Evolutionary conservation across 2,329 filamentous ascomycete species (phyloP).

Genomic region (Blumeriella jaapii): DNA sequence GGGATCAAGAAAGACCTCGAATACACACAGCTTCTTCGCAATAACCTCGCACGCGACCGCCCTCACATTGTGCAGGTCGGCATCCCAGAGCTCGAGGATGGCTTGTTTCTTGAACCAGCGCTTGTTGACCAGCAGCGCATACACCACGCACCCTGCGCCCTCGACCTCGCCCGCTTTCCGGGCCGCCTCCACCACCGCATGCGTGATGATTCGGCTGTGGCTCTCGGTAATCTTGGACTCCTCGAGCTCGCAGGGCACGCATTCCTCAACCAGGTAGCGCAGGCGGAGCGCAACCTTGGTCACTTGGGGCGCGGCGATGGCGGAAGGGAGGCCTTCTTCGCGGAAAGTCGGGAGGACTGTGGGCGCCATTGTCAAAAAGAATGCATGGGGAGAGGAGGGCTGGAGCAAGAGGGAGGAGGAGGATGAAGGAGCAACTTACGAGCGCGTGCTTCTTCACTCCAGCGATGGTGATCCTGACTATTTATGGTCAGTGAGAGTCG

Average conservation of each 20-base stretch:
- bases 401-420: neutral
- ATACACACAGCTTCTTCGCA: conserved; percentile 58
- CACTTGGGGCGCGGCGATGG: conserved; percentile 66
- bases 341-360: conserved; percentile 55
- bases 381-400: no score
- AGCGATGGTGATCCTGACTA: conserved; percentile 18
- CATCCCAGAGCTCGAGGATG: conserved; percentile 77
- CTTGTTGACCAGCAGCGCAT: conserved; percentile 31
- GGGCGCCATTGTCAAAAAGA: no score
- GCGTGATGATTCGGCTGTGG: conserved; percentile 78
- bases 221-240: conserved; percentile 61
- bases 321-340: conserved; percentile 47
- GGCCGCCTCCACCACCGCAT: conserved; percentile 66
- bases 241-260: conserved; percentile 83
- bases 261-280: conserved; percentile 81
- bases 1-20: no score
- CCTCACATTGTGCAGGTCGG: conserved; percentile 68
- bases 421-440: conserved; percentile 11
- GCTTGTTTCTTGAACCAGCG: conserved; percentile 73
- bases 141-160: conserved; percentile 63
- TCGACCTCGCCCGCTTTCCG: conserved; percentile 69
- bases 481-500: conserved; percentile 7
- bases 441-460: conserved; percentile 23
- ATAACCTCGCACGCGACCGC: conserved; percentile 82
- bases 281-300: conserved; percentile 83